Conservation (phyloP, 495 filamentous ascomycete species). For the Aspergillus ellipticus region DNA sequence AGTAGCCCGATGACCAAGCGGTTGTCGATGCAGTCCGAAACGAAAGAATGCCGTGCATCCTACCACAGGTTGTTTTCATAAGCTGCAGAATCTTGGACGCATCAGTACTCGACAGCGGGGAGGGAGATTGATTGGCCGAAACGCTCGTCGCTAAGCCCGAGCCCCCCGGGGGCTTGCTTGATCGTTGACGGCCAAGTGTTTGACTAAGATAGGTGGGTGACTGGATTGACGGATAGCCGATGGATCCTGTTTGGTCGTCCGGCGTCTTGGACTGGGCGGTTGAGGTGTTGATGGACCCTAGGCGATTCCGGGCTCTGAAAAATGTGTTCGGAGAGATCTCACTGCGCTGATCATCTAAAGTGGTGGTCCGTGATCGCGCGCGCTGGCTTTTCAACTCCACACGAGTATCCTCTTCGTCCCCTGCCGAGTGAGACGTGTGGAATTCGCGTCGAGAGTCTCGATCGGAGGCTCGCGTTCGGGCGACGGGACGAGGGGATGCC, state of each 20-base stretch:
- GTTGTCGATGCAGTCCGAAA: slow-evolving; percentile 53
- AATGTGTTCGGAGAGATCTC: slow-evolving; percentile 38
- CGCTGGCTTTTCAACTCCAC: slow-evolving; percentile 34
- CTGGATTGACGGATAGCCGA: slow-evolving; percentile 51
- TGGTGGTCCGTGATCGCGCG: slow-evolving; percentile 48
- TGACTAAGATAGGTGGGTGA: slow-evolving; percentile 35
- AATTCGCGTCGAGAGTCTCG: slow-evolving; percentile 29
- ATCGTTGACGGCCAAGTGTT: slow-evolving; percentile 36
- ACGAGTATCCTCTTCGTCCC: slow-evolving; percentile 33
- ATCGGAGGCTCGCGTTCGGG: slow-evolving; percentile 32
- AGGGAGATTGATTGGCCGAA: slow-evolving; percentile 39
- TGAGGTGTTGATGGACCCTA: slow-evolving; percentile 43
- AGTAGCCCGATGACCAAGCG: slow-evolving; percentile 54
- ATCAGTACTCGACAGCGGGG: slow-evolving; percentile 48
- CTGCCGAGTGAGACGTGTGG: slow-evolving; percentile 26
- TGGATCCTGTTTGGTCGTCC: slow-evolving; percentile 36
- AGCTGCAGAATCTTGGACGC: slow-evolving; percentile 50
- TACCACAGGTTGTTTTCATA: slow-evolving; percentile 56
- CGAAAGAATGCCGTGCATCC: slow-evolving; percentile 53
- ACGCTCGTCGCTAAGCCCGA: slow-evolving; percentile 26
- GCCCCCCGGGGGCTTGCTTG: slow-evolving; percentile 41
- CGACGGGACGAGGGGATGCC: slow-evolving; percentile 40
- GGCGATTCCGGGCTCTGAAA: slow-evolving; percentile 35
- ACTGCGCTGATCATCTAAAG: slow-evolving; percentile 44
- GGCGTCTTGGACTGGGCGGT: slow-evolving; percentile 31